phyloP scores from a whole-genome alignment of 2,329 filamentous ascomycete genomes.

The Cryphonectria carpinicola region DNA sequence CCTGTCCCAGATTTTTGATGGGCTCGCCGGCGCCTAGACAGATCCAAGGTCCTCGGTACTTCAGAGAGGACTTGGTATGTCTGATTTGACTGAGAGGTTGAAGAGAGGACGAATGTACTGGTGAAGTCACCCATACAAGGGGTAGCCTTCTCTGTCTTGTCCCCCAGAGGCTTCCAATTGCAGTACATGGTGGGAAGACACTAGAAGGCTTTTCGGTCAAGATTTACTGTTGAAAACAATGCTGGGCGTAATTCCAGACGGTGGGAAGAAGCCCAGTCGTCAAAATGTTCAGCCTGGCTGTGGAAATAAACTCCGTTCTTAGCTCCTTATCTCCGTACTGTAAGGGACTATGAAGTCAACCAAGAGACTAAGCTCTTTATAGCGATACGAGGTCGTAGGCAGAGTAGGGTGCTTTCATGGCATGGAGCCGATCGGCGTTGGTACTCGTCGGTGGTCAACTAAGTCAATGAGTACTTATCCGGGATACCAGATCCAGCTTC shows the following conservation, averaged over 20 bases:
- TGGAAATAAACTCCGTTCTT: background rate
- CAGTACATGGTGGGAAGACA: background rate
- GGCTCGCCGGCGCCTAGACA: constrained; percentile 28
- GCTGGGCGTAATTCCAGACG: background rate
- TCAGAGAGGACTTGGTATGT: background rate
- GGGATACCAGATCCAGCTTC: too few relatives aligned
- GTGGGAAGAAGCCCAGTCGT: background rate
- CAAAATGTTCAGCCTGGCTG: background rate
- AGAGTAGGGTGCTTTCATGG: background rate
- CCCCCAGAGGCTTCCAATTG: background rate
- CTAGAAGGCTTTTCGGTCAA: background rate
- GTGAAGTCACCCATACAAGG: background rate
- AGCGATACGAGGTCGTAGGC: background rate
- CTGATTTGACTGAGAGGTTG: background rate
- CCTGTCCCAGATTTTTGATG: constrained; percentile 33
- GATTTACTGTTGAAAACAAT: background rate
- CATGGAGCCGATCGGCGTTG: background rate
- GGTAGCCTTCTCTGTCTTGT: background rate
- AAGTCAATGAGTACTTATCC: too few relatives aligned
- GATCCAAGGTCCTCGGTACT: constrained; percentile 9
- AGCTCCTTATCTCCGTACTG: background rate
- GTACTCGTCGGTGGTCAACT: background rate
- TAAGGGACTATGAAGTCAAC: background rate
- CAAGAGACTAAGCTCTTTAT: background rate
- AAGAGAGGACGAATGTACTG: constrained; percentile 8